A percentile compares a stretch with the other conserved stretches of the same genome.
phyloP scores from a whole-genome alignment of 148 eudicot genomes.

The Silene latifolia region DNA sequence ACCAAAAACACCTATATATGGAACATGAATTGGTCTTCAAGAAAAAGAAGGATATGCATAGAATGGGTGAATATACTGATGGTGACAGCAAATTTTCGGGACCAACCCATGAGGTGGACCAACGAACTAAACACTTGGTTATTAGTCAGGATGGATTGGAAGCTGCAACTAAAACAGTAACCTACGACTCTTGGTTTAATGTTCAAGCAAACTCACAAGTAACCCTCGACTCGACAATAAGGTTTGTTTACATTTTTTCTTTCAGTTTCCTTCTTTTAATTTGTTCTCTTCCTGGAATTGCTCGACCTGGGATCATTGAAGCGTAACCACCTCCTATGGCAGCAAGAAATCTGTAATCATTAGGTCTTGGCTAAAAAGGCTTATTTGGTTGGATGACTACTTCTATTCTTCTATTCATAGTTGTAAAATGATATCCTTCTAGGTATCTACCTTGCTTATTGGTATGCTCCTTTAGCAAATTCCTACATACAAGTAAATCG shows the following conservation, averaged over 20 bases:
- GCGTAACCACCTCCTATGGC: background rate
- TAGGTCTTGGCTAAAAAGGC: no score
- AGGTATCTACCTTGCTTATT: background rate
- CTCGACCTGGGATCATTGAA: background rate
- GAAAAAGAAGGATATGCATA: conserved; percentile 35
- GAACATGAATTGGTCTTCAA: conserved; percentile 25
- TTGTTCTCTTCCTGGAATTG: background rate
- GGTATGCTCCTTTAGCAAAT: background rate
- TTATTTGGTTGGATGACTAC: background rate
- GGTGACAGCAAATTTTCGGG: conserved; percentile 21
- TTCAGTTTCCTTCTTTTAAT: background rate
- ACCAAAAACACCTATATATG: conserved; percentile 27
- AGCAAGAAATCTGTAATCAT: background rate
- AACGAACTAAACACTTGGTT: conserved; percentile 33
- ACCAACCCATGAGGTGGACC: conserved; percentile 23
- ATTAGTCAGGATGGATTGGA: conserved; percentile 62
- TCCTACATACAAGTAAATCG: no score
- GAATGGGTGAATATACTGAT: conserved; percentile 18
- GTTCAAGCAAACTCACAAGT: conserved; percentile 49
- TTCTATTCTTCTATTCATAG: background rate
- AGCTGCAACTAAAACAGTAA: conserved; percentile 59
- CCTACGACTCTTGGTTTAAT: conserved; percentile 62
- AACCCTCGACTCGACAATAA: conserved; percentile 61
- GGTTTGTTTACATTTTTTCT: conserved; percentile 33
- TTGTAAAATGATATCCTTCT: background rate